A percentile compares a stretch with the other conserved stretches of the same genome.
These are phyloP conservation scores for Craterostigma plantagineum DNA, from an alignment of 257 asterid species.

Conservation along the genomic window DNA sequence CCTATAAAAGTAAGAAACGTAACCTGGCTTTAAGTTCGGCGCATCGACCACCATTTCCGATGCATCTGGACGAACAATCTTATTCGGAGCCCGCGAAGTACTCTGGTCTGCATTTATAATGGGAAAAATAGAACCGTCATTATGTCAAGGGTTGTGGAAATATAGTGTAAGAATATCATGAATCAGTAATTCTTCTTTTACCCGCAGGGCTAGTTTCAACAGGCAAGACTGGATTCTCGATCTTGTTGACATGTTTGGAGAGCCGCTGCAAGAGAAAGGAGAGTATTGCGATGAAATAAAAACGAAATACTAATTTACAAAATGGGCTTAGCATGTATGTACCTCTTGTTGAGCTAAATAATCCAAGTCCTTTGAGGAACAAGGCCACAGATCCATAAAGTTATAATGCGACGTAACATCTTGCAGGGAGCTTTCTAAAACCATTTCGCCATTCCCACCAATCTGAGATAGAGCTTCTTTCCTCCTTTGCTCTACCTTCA, in stretches of 20 bases:
- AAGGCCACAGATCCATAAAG: constrained; percentile 94
- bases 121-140: constrained; percentile 1
- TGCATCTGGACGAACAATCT: constrained; percentile 64
- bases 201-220: constrained; percentile 47
- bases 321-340: no score
- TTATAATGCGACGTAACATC: constrained; percentile 83
- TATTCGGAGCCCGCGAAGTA: constrained; percentile 26
- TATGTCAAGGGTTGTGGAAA: no score
- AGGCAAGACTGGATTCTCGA: constrained; percentile 34
- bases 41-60: constrained; percentile 57
- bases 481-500: constrained; percentile 96
- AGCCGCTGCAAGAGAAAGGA: constrained; percentile 39
- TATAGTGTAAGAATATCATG: constrained; percentile 5
- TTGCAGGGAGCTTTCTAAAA: constrained; percentile 56
- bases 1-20: background rate
- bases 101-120: constrained; percentile 31
- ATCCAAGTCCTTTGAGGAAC: constrained; percentile 88
- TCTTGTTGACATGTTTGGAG: constrained; percentile 40
- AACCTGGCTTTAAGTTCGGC: constrained; percentile 62
- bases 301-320: background rate
- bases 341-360: constrained; percentile 87
- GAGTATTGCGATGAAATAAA: background rate
- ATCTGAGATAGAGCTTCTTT: constrained; percentile 72
- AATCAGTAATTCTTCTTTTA: constrained; percentile 9
- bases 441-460: constrained; percentile 54